These are phyloP conservation scores for Ogataea trehalophila DNA, from an alignment of 805 yeast genomes.

Conservation along the genomic window DNA sequence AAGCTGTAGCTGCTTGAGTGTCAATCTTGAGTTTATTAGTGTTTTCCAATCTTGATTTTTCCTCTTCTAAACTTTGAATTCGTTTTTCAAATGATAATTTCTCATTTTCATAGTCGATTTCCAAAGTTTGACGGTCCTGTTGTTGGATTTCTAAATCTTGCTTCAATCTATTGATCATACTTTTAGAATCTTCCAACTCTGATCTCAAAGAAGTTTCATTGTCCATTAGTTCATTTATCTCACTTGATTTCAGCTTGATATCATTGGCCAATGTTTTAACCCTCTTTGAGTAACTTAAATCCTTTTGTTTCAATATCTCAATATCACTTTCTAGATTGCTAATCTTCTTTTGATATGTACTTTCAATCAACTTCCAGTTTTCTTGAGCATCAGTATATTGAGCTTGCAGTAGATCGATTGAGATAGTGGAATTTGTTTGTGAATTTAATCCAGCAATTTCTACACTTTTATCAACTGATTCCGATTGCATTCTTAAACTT, in stretches of 20 bases:
- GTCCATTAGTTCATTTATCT: slow-evolving; percentile 23
- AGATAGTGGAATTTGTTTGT: slow-evolving; percentile 7
- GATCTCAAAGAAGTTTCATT: slow-evolving; percentile 16
- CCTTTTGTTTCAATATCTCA: slow-evolving; percentile 31
- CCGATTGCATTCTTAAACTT: slow-evolving; percentile 56
- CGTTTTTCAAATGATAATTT: slow-evolving; percentile 21
- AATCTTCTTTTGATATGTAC: slow-evolving; percentile 48
- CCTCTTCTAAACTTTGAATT: slow-evolving; percentile 25
- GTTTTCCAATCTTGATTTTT: slow-evolving; percentile 17
- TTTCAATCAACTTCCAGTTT: slow-evolving; percentile 80
- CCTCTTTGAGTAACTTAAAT: slow-evolving; percentile 25
- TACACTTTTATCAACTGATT: slow-evolving; percentile 27
- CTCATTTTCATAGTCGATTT: slow-evolving; percentile 25
- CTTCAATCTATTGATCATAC: slow-evolving; percentile 12
- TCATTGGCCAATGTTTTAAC: slow-evolving; percentile 32
- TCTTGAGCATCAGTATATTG: slow-evolving; percentile 75
- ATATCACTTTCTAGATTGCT: slow-evolving; percentile 41
- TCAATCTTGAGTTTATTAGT: slow-evolving; percentile 14
- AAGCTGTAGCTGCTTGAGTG: slow-evolving; percentile 4
- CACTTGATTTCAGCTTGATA: slow-evolving; percentile 28
- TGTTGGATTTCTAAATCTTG: slow-evolving; percentile 15
- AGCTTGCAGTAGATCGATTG: slow-evolving; percentile 49
- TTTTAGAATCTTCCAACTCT: slow-evolving; percentile 16
- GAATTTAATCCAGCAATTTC: neutral
- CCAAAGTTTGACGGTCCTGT: slow-evolving; percentile 25